phyloP scores from a whole-genome alignment of 2,329 filamentous ascomycete species.

The Ustulina deusta region DNA sequence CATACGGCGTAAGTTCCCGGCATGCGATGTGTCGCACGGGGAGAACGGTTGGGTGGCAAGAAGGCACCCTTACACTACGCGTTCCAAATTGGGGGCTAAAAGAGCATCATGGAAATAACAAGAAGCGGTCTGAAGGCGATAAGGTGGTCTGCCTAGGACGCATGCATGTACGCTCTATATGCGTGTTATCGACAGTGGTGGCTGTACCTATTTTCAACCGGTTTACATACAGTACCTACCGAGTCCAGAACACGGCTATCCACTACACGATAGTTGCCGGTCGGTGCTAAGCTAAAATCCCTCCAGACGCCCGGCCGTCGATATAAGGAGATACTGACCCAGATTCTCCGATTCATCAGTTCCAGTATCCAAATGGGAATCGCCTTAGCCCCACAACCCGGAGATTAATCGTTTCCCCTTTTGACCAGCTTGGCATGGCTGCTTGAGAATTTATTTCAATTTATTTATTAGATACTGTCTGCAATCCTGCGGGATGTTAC shows the following conservation, averaged over 20 bases:
- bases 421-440: constrained; percentile 18
- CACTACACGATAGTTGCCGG: background rate
- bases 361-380: constrained; percentile 31
- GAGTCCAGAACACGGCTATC: constrained; percentile 12
- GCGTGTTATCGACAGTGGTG: constrained; percentile 11
- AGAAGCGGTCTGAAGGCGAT: constrained; percentile 18
- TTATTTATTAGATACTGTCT: constrained; percentile 13
- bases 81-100: background rate
- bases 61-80: background rate
- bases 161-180: constrained; percentile 5
- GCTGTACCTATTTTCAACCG: background rate
- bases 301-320: constrained; percentile 30
- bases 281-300: constrained; percentile 35
- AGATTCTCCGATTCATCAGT: constrained; percentile 16
- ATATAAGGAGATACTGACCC: constrained; percentile 10
- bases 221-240: background rate
- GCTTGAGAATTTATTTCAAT: constrained; percentile 20
- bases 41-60: constrained; percentile 6
- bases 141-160: background rate
- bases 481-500: constrained; percentile 27
- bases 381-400: constrained; percentile 23
- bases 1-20: background rate
- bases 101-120: constrained; percentile 4
- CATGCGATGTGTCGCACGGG: background rate
- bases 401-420: constrained; percentile 40